phyloP scores from a whole-genome alignment of 2,329 filamentous ascomycete species.

The Fusarium nygamai region DNA sequence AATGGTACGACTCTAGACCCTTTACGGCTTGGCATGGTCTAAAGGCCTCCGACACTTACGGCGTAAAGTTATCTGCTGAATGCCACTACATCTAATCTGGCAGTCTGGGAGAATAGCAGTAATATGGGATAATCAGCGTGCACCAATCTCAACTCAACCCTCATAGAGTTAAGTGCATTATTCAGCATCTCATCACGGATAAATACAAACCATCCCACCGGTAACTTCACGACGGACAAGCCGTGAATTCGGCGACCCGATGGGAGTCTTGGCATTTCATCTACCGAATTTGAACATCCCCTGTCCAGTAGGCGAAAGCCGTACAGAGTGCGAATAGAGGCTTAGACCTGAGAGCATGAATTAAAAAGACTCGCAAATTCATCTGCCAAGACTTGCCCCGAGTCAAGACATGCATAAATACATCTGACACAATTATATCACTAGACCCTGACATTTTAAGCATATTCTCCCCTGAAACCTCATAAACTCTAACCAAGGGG shows the following conservation, averaged over 20 bases:
- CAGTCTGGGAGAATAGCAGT: background rate
- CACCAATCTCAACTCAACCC: background rate
- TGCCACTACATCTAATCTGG: background rate
- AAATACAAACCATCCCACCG: conserved; percentile 16
- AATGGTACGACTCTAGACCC: conserved; percentile 22
- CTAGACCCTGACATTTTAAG: background rate
- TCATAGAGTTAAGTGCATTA: background rate
- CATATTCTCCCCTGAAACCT: conserved; percentile 2
- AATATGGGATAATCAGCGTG: background rate
- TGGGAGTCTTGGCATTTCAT: background rate
- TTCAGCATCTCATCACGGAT: conserved; percentile 26
- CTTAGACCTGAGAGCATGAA: background rate
- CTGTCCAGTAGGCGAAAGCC: background rate
- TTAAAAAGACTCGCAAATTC: background rate
- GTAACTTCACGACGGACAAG: conserved; percentile 20
- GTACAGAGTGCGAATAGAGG: conserved; percentile 11
- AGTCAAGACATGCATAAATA: background rate
- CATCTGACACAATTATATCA: background rate
- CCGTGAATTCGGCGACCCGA: background rate
- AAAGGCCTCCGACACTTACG: conserved; percentile 25
- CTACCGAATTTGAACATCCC: background rate
- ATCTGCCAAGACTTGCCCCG: background rate
- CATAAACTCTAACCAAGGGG: background rate
- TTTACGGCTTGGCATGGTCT: conserved; percentile 9
- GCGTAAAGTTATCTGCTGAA: background rate